Percentiles rank a stretch among this genome's conserved stretches.
Evolutionary conservation across 108 stramenopile genomes (phyloP).

Genomic region (Cyclotella baltica): DNA sequence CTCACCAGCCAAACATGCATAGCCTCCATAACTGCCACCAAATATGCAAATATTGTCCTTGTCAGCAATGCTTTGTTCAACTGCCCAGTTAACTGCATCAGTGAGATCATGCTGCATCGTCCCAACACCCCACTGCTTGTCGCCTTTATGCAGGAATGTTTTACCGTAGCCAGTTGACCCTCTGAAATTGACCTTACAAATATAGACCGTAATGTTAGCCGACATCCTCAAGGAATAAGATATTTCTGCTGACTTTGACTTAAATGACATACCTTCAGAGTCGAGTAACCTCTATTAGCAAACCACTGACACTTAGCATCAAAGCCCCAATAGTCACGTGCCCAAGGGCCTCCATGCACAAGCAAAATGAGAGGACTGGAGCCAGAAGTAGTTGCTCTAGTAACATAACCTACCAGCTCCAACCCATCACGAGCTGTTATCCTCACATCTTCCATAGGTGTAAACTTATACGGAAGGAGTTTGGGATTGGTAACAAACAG

Average conservation of each 20-base stretch:
- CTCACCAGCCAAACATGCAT: slow-evolving; percentile 64
- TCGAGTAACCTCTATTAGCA: slow-evolving; percentile 69
- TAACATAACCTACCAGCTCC: slow-evolving; percentile 63
- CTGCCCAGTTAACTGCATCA: slow-evolving; percentile 63
- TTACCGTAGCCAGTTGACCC: slow-evolving; percentile 74
- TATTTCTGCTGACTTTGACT: too few species aligned
- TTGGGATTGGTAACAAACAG: slow-evolving; percentile 65
- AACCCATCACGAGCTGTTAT: slow-evolving; percentile 64
- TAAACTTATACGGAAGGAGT: slow-evolving; percentile 59
- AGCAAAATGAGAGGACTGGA: slow-evolving; percentile 61
- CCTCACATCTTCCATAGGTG: slow-evolving; percentile 63
- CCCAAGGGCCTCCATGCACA: slow-evolving; percentile 75
- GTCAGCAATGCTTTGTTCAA: slow-evolving; percentile 66
- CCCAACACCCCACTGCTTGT: slow-evolving; percentile 72
- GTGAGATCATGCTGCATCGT: slow-evolving; percentile 76
- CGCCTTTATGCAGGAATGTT: slow-evolving; percentile 66
- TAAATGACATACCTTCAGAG: slow-evolving; percentile 47
- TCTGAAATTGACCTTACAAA: slow-evolving; percentile 56
- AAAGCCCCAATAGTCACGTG: slow-evolving; percentile 67
- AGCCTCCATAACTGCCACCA: slow-evolving; percentile 73
- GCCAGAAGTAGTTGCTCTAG: slow-evolving; percentile 42
- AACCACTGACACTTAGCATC: slow-evolving; percentile 61
- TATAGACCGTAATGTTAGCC: neutral
- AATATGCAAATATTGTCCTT: slow-evolving; percentile 66
- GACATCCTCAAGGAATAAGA: neutral